Evolutionary conservation across 106 monocot genomes (phyloP).

Genomic region (Alisma plantagoaquatica): DNA sequence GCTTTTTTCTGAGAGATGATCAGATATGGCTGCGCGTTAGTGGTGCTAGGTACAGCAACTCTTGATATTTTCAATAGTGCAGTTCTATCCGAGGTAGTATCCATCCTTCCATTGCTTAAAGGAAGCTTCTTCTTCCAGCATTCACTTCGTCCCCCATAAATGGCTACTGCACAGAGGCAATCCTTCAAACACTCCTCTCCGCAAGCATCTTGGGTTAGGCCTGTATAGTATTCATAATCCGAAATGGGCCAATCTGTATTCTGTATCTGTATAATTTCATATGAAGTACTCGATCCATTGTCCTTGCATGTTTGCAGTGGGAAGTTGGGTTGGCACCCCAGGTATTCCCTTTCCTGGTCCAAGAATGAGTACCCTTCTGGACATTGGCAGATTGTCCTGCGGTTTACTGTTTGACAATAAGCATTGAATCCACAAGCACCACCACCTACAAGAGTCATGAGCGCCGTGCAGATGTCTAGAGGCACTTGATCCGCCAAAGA

Average conservation of each 20-base stretch:
- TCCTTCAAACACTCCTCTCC: not conserved
- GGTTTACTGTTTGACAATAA: not conserved
- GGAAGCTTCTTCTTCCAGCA: conserved; percentile 9
- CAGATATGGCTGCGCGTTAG: no score
- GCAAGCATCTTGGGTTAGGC: not conserved
- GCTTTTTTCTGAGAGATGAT: no score
- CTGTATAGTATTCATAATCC: not conserved
- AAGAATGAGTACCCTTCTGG: not conserved
- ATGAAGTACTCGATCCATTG: not conserved
- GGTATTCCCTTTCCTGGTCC: not conserved
- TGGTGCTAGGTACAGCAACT: no score
- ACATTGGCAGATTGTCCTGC: not conserved
- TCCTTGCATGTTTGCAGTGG: not conserved
- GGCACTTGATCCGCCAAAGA: not conserved
- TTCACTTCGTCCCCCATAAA: not conserved
- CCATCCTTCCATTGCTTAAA: not conserved
- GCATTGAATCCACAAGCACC: conserved; percentile 1
- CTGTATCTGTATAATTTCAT: not conserved
- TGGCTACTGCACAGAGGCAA: conserved; percentile 3
- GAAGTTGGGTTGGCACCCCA: conserved; percentile 1
- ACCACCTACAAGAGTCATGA: not conserved
- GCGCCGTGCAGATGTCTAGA: not conserved
- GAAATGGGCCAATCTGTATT: not conserved
- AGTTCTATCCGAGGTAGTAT: not conserved
- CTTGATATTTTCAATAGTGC: conserved; percentile 1